A percentile compares a stretch with the other conserved stretches of the same genome.
Evolutionary conservation across 441 rosid genomes (phyloP).

Genomic region (Mallotus japonicus): DNA sequence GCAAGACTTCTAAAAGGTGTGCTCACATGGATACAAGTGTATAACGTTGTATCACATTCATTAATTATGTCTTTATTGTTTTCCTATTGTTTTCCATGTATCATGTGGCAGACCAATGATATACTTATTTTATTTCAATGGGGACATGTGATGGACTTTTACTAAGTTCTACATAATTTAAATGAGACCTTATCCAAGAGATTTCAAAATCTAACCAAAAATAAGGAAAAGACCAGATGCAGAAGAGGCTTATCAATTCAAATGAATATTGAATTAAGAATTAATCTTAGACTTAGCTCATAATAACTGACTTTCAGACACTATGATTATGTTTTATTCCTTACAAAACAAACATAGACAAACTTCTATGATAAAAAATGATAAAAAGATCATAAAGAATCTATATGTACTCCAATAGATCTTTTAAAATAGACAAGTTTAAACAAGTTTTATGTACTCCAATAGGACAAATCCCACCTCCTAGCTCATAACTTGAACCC

Average conservation of each 20-base stretch:
- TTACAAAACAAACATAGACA: not conserved
- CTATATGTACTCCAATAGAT: not conserved
- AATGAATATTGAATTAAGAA: not conserved
- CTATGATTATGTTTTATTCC: not conserved
- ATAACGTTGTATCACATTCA: not conserved
- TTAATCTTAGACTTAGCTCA: not conserved
- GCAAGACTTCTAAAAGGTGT: not conserved
- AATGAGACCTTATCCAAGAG: not conserved
- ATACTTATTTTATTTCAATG: not conserved
- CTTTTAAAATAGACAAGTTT: not conserved
- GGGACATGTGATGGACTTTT: not conserved
- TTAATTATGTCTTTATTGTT: not conserved
- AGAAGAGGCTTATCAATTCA: not conserved
- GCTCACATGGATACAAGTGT: not conserved
- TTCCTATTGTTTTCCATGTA: not conserved
- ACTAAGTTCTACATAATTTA: slow-evolving; percentile 4
- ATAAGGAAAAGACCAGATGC: not conserved
- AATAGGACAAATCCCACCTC: not conserved
- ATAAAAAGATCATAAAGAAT: not conserved
- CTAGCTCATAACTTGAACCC: not conserved
- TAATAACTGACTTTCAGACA: not conserved
- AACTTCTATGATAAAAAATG: not conserved
- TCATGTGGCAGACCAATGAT: slow-evolving; percentile 4
- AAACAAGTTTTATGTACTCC: not conserved
- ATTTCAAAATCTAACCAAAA: not conserved